Conservation (phyloP, 495 filamentous ascomycete species). For the Aspergillus nidulans region DNA sequence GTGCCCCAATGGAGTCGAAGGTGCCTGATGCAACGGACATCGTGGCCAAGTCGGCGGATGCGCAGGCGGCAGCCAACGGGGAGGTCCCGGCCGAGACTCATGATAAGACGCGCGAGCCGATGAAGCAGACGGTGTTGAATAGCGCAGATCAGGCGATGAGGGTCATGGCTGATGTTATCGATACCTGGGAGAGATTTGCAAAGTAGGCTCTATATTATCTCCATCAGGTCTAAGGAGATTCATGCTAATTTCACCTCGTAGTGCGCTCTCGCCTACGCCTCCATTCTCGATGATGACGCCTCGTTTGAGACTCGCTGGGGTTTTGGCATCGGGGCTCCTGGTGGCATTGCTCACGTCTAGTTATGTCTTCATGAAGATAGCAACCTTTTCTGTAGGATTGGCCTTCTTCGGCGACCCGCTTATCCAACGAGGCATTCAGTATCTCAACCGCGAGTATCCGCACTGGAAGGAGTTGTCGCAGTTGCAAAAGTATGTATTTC, state of each 20-base stretch:
- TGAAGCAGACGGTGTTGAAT: conserved; percentile 72
- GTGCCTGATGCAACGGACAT: conserved; percentile 61
- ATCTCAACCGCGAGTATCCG: conserved; percentile 63
- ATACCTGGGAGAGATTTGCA: conserved; percentile 74
- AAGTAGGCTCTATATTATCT: conserved; percentile 50
- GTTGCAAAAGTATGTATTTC: conserved; percentile 52
- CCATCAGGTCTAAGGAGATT: no score
- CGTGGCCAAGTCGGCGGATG: conserved; percentile 50
- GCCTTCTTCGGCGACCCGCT: conserved; percentile 80
- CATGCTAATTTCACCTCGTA: conserved; percentile 24
- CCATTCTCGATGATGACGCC: conserved; percentile 66
- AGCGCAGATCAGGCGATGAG: conserved; percentile 78
- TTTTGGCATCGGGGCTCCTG: conserved; percentile 55
- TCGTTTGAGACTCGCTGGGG: conserved; percentile 57
- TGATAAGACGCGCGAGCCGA: conserved; percentile 81
- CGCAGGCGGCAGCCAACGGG: conserved; percentile 51
- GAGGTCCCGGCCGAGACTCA: conserved; percentile 43
- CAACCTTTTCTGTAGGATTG: conserved; percentile 62
- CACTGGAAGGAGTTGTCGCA: conserved; percentile 73
- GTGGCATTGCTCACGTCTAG: conserved; percentile 60
- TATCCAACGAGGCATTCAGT: conserved; percentile 52
- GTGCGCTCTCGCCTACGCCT: conserved; percentile 69
- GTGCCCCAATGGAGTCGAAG: conserved; percentile 37
- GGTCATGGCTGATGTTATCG: conserved; percentile 63
- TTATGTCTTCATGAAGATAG: conserved; percentile 68